Base-by-base conservation (phyloP, 2,329 filamentous ascomycete species). In the Ophiocordyceps robertsii region DNA sequence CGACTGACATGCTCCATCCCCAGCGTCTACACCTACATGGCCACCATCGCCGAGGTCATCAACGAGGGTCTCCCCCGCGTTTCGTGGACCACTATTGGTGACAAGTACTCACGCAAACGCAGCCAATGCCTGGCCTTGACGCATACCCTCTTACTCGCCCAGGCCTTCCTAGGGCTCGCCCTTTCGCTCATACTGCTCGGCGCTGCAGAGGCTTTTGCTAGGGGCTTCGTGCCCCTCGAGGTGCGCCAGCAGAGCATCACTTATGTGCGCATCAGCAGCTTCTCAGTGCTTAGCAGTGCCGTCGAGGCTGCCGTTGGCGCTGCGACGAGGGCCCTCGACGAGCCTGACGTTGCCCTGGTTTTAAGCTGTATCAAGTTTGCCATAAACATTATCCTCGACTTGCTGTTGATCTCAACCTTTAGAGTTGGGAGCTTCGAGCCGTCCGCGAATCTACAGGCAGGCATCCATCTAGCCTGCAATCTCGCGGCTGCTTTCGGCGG, bases 41-140 rank as follows among this genome's bases (percentile, higher is more conserved):
- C 72, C 17, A 70, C 77, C 1, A 66, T 84, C 0, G 73, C 72
- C 1, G 77, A 86, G 53, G 79, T 84, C 0, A 58, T 87, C 14
- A 86, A 86, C 48, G 82, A 87, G 55, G 81, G 82, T 1, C 71
- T 87, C 0, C 81, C 81, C 0, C 69, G 80, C 19, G 76, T 80
- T 0, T 69, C 79, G 0, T 87, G 77, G 74, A 65, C 79, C 6
- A 70, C 83, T 44, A 84, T 86, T 44, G 80, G 78, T 8, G 78
- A 86, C 57, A 70, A 69, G 27, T 59, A 72, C 0, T 75, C 70
- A 1, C 69, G 78, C 2, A 62, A 64, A 0, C 55, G 70, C 0
- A 45, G 59, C 0, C 64, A 72, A 13, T 69, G 81, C 0, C 59
- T 84, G 2, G 61, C 67, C 4, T 67, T 85, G 2, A 69, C 80